Evolutionary conservation across 1,139 yeast genomes (phyloP).

Genomic region (Blastobotrys aristatus): DNA sequence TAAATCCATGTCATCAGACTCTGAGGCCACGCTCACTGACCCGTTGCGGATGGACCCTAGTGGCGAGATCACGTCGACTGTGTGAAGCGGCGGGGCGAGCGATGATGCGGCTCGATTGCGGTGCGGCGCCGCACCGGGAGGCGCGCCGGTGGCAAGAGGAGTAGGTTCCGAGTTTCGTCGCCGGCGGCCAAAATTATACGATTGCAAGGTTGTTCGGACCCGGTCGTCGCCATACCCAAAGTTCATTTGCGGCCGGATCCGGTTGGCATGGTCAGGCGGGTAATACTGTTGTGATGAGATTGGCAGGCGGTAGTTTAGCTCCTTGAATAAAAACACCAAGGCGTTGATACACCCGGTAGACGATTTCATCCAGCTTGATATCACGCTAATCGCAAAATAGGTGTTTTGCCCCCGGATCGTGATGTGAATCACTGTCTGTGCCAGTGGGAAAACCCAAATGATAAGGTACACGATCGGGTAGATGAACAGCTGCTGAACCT

Average conservation of each 20-base stretch:
- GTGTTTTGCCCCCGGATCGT: not conserved
- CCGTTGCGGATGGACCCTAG: conserved; percentile 5
- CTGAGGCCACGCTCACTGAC: not conserved
- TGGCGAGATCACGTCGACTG: conserved; percentile 16
- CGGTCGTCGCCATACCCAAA: not conserved
- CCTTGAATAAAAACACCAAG: conserved; percentile 18
- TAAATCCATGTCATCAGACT: conserved; percentile 12
- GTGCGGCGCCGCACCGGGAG: not conserved
- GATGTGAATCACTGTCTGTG: conserved; percentile 28
- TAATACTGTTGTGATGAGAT: not conserved
- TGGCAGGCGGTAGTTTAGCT: conserved; percentile 3
- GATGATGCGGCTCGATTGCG: not conserved
- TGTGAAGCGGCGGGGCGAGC: too few relatives aligned
- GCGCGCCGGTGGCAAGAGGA: not conserved
- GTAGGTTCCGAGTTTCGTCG: too few relatives aligned
- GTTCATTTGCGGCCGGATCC: not conserved
- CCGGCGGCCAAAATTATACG: conserved; percentile 4
- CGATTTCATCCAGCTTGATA: conserved; percentile 73
- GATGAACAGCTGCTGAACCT: conserved; percentile 67
- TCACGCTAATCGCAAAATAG: conserved; percentile 51
- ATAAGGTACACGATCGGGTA: conserved; percentile 74
- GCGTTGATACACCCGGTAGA: conserved; percentile 32
- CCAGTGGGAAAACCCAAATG: conserved; percentile 73
- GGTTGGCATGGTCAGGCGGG: not conserved
- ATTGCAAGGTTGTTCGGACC: not conserved